Conservation (phyloP, 495 filamentous ascomycete genomes). For the Aspergillus funiculosus region DNA sequence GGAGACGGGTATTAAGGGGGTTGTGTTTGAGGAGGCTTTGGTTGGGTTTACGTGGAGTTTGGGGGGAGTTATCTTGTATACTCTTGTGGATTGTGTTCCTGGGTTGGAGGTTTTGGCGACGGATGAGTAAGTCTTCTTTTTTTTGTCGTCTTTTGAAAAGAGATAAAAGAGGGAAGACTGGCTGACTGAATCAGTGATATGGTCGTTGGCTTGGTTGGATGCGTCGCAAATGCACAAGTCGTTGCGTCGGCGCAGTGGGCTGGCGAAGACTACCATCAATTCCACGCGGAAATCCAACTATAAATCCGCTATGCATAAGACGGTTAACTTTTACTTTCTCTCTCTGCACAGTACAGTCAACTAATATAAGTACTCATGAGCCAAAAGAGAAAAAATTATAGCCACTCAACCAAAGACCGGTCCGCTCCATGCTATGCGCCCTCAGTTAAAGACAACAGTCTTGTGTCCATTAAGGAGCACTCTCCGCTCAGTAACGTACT, state of each 20-base stretch:
- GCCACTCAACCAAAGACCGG: background rate
- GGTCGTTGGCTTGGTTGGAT: constrained; percentile 45
- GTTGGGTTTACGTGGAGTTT: constrained; percentile 37
- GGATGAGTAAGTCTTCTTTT: constrained; percentile 23
- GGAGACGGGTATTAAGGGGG: constrained; percentile 32
- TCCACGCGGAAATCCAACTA: constrained; percentile 19
- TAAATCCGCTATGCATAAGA: constrained; percentile 1
- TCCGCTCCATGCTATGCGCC: background rate
- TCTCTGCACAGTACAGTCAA: too few species aligned
- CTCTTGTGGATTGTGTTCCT: constrained; percentile 29
- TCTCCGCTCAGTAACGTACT: constrained; percentile 65
- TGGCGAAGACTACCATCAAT: constrained; percentile 42
- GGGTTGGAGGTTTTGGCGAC: constrained; percentile 30
- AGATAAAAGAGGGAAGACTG: too few species aligned
- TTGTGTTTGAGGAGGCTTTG: constrained; percentile 43
- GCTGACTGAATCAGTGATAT: constrained; percentile 31
- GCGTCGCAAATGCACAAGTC: constrained; percentile 45
- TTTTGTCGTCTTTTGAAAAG: background rate
- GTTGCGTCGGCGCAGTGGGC: constrained; percentile 33
- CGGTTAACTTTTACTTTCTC: background rate
- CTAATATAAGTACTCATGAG: too few species aligned
- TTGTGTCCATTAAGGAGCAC: constrained; percentile 67
- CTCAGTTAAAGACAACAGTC: constrained; percentile 63
- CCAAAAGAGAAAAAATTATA: too few species aligned
- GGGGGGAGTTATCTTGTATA: constrained; percentile 28